Percentiles rank a stretch among this genome's conserved stretches.
phyloP scores from a whole-genome alignment of 306 rosid species.

The Glycine latifolia region DNA sequence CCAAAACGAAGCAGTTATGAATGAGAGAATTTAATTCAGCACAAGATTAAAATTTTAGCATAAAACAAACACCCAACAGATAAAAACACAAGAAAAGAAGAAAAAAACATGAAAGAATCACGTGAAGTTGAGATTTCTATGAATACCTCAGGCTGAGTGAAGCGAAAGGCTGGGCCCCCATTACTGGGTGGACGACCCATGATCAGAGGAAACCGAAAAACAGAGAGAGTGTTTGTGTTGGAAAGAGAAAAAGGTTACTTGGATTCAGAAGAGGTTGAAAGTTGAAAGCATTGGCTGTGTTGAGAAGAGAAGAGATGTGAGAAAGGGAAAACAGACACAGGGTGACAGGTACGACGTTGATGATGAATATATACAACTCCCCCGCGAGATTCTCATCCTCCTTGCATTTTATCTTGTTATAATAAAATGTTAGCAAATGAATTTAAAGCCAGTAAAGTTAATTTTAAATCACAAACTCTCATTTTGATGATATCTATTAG shows the following conservation, averaged over 20 bases:
- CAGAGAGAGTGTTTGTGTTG: neutral
- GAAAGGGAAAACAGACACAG: neutral
- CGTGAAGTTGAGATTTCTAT: neutral
- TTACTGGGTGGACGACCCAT: constrained; percentile 99
- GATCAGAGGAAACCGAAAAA: neutral
- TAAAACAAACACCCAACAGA: constrained; percentile 3
- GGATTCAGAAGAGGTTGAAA: neutral
- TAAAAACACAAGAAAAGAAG: neutral
- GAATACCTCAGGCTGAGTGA: constrained; percentile 76
- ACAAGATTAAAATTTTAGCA: constrained; percentile 7
- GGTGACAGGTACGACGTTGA: constrained; percentile 28
- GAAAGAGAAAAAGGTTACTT: neutral
- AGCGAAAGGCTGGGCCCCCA: constrained; percentile 98
- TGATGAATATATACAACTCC: neutral
- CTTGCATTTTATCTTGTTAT: neutral
- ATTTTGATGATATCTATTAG: too few relatives aligned
- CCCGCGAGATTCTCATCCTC: neutral
- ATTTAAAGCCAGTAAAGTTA: neutral
- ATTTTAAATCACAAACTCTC: neutral
- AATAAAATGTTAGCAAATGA: neutral
- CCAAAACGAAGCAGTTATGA: constrained; percentile 17
- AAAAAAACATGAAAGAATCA: neutral
- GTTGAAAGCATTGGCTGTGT: neutral
- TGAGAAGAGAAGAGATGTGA: neutral
- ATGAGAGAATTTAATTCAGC: neutral